These are phyloP conservation scores for Colletotrichum cuscutae DNA, from an alignment of 2,329 filamentous ascomycete genomes.

Conservation along the genomic window DNA sequence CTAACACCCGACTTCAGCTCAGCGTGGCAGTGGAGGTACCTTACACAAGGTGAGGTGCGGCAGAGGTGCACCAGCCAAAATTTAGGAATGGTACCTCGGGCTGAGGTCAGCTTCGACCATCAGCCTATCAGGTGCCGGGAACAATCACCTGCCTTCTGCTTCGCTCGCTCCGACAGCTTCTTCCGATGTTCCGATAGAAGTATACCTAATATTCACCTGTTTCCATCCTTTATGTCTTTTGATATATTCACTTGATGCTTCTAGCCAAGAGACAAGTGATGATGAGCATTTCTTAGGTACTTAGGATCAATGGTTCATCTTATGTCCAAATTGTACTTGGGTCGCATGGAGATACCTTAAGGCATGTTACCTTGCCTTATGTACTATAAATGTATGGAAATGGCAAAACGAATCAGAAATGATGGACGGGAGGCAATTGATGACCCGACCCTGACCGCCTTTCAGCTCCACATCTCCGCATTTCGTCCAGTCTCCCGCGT, in stretches of 20 bases:
- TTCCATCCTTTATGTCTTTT: too few relatives aligned
- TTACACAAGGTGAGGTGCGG: conserved; percentile 1
- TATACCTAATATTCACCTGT: neutral
- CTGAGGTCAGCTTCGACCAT: conserved; percentile 28
- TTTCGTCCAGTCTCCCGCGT: conserved; percentile 14
- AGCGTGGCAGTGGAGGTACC: neutral
- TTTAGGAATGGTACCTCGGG: conserved; percentile 27
- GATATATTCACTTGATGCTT: neutral
- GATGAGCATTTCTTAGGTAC: too few relatives aligned
- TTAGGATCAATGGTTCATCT: conserved; percentile 11
- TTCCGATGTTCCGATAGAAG: neutral
- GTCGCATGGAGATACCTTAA: neutral
- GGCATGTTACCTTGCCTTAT: too few relatives aligned
- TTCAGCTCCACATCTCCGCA: conserved; percentile 27
- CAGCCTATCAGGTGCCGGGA: conserved; percentile 22
- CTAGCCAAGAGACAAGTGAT: neutral
- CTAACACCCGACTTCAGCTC: conserved; percentile 15
- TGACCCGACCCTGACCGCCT: conserved; percentile 29
- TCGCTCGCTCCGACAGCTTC: neutral
- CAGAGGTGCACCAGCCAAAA: conserved; percentile 16
- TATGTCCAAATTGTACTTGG: neutral
- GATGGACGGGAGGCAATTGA: neutral
- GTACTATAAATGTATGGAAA: neutral
- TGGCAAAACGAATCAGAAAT: neutral
- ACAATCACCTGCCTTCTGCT: neutral